Conservation (phyloP, 2,329 filamentous ascomycete species). For the Nemania sp. region DNA sequence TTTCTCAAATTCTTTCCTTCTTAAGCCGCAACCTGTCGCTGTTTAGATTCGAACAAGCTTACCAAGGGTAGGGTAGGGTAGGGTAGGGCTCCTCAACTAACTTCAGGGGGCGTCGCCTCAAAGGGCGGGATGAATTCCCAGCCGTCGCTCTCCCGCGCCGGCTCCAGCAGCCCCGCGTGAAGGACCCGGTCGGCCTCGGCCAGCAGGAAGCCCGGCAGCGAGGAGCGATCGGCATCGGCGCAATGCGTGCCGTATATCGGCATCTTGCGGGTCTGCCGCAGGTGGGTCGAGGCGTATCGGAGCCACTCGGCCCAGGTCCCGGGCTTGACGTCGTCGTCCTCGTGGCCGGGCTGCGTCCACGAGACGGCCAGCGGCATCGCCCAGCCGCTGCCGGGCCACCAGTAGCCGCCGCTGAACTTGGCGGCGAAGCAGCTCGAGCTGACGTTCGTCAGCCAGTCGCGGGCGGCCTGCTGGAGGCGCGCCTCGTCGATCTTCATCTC, state of each 20-base stretch:
- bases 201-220: constrained; percentile 2
- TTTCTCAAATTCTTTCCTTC: no score
- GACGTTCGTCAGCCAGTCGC: constrained; percentile 10
- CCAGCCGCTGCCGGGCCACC: constrained; percentile 13
- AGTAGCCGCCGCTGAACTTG: constrained; percentile 14
- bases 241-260: constrained; percentile 8
- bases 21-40: no score
- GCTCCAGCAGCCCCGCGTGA: constrained; percentile 8
- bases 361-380: constrained; percentile 8
- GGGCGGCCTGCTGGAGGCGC: constrained; percentile 7
- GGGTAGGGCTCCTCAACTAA: no score
- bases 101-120: background rate
- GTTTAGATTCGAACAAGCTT: no score
- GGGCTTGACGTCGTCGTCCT: constrained; percentile 10
- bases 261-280: constrained; percentile 6
- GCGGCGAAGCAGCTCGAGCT: constrained; percentile 7
- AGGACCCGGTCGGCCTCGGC: constrained; percentile 7
- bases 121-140: constrained; percentile 4
- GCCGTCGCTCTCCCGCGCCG: constrained; percentile 9
- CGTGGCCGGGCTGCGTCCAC: constrained; percentile 2
- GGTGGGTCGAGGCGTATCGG: constrained; percentile 9
- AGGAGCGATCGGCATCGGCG: background rate
- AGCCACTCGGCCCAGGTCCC: constrained; percentile 14
- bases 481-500: background rate
- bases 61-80: no score